Evolutionary conservation across 2,329 filamentous ascomycete species (phyloP).

Genomic region (Colletotrichum liaoningense): DNA sequence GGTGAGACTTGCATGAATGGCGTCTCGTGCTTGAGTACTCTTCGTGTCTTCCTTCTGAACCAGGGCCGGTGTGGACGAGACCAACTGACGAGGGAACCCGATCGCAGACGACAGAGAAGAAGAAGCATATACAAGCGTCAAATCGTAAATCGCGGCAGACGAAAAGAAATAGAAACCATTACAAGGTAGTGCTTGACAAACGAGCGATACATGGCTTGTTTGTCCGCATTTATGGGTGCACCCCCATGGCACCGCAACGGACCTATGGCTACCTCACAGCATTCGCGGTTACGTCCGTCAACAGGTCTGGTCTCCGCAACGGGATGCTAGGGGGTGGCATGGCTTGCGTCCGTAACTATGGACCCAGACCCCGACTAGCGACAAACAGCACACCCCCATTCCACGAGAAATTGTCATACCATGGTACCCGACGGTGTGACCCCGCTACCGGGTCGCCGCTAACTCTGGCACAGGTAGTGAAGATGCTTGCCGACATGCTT

Average conservation of each 20-base stretch:
- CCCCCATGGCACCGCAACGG: background rate
- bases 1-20: background rate
- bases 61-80: background rate
- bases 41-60: background rate
- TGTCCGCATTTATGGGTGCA: background rate
- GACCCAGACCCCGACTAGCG: background rate
- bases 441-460: constrained; percentile 4
- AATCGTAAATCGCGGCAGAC: background rate
- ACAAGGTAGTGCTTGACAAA: background rate
- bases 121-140: background rate
- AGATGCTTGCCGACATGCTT: background rate
- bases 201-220: background rate
- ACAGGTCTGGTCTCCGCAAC: constrained; percentile 1
- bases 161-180: background rate
- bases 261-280: background rate
- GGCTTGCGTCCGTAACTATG: constrained; percentile 27
- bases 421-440: background rate
- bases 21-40: background rate
- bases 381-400: background rate
- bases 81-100: background rate
- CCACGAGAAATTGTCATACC: constrained; percentile 10
- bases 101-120: constrained; percentile 4
- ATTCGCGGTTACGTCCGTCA: constrained; percentile 1
- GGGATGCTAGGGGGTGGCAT: background rate
- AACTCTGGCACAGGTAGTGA: background rate